phyloP scores from a whole-genome alignment of 257 asterid species.

The Ballota nigra region DNA sequence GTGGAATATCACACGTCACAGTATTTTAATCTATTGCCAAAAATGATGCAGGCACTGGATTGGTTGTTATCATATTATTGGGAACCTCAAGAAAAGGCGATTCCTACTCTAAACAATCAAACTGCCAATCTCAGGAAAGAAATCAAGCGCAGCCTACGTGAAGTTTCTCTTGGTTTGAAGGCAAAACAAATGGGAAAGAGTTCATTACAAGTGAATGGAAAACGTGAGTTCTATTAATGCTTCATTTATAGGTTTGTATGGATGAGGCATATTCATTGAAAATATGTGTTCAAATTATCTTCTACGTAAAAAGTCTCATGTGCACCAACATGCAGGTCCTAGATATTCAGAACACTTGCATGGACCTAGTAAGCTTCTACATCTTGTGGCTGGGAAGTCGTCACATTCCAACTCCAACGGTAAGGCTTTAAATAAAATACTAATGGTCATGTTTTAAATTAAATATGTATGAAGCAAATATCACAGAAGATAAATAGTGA shows the following conservation, averaged over 20 bases:
- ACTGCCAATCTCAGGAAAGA: constrained; percentile 46
- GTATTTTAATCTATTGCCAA: too few species aligned
- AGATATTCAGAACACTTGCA: constrained; percentile 41
- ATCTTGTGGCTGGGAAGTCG: constrained; percentile 42
- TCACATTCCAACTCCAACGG: constrained; percentile 43
- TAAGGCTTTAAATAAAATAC: constrained; percentile 12
- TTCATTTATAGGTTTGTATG: background rate
- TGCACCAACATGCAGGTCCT: constrained; percentile 37
- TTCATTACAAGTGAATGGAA: constrained; percentile 43
- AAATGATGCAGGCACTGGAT: constrained; percentile 70
- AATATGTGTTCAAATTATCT: background rate
- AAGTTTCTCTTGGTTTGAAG: constrained; percentile 55
- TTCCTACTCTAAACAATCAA: constrained; percentile 43
- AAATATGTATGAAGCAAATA: background rate
- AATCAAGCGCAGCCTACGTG: constrained; percentile 55
- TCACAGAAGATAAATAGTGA: background rate
- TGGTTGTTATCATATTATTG: constrained; percentile 86
- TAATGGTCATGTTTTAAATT: constrained; percentile 31
- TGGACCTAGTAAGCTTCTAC: constrained; percentile 51
- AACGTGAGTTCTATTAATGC: constrained; percentile 47
- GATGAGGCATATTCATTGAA: background rate
- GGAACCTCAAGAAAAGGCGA: constrained; percentile 77
- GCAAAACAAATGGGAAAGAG: constrained; percentile 35
- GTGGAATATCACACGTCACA: too few species aligned
- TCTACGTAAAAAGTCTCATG: background rate